Percentiles rank a stretch among this genome's conserved stretches.
Evolutionary conservation across 176 grass and related monocot genomes (phyloP).

Genomic region (Oryza coarctata): DNA sequence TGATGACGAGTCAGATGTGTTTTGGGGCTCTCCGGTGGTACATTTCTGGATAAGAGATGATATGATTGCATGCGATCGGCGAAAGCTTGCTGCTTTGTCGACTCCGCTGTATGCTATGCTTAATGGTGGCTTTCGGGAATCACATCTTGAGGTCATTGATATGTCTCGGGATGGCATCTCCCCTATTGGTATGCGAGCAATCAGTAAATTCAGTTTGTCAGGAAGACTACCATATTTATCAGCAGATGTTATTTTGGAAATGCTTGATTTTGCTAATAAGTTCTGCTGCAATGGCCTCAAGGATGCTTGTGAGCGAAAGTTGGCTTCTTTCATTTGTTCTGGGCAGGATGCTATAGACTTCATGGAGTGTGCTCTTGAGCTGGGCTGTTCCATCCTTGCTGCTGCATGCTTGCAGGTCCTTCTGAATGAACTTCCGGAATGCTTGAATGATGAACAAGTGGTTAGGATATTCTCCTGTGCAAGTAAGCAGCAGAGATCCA

Average conservation of each 20-base stretch:
- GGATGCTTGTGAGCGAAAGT: slow-evolving; percentile 84
- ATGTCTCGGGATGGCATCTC: slow-evolving; percentile 93
- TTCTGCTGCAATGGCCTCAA: slow-evolving; percentile 95
- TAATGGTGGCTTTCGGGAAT: slow-evolving; percentile 88
- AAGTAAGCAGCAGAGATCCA: slow-evolving; percentile 73
- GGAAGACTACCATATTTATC: slow-evolving; percentile 72
- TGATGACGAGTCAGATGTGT: slow-evolving; percentile 24
- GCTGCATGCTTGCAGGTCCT: slow-evolving; percentile 89
- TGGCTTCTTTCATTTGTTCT: slow-evolving; percentile 84
- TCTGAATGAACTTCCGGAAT: slow-evolving; percentile 77
- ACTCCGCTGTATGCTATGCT: slow-evolving; percentile 89
- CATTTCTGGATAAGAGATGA: slow-evolving; percentile 76
- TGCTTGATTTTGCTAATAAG: slow-evolving; percentile 93
- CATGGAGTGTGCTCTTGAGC: slow-evolving; percentile 95
- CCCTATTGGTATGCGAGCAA: slow-evolving; percentile 64
- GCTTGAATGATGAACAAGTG: slow-evolving; percentile 86
- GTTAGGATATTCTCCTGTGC: slow-evolving; percentile 68
- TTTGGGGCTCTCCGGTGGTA: slow-evolving; percentile 54
- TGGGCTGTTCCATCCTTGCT: slow-evolving; percentile 76
- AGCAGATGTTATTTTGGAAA: slow-evolving; percentile 76
- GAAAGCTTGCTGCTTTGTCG: slow-evolving; percentile 78
- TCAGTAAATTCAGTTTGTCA: slow-evolving; percentile 84
- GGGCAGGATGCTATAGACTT: slow-evolving; percentile 95
- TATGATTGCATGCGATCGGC: slow-evolving; percentile 78
- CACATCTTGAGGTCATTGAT: slow-evolving; percentile 82